Base-by-base conservation (phyloP, 2,329 filamentous ascomycete species). In the Aureobasidium zeae region DNA sequence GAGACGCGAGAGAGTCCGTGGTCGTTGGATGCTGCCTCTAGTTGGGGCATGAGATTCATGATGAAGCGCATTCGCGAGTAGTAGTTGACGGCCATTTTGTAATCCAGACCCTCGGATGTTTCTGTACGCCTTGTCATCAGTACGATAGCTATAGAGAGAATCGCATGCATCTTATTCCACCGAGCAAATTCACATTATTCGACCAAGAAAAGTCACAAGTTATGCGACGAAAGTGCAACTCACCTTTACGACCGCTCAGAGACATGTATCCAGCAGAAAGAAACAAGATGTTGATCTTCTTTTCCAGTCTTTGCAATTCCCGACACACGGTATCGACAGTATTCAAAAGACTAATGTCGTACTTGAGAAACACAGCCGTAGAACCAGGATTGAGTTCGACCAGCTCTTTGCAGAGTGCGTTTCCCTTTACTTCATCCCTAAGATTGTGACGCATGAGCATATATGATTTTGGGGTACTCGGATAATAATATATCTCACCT, bases 31-130 rank as follows among this genome's bases (percentile, higher is more conserved):
- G 74, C 66, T n/a, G 53, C 55, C 9, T 63, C 61, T 2, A 82
- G 63, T 0, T 71, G 64, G 0, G 77, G 76, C 7, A 79, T 68
- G 1, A 82, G 67, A 43, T 77, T 76, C 32, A 66, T 46, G 10
- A 72, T 65, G 52, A 79, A 73, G 28, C 74, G 73, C 49, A 72
- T 67, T 15, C 77, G 76, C 4, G 71, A 66, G 58, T 80, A 79
- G 58, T 72, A 74, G 15, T 65, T 63, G 12, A 80, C 63, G 6
- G 70, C 64, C 17, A 69, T 65, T 22, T 69, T 65, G 20, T 67
- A 63, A 39, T 75, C 67, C 2, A 83, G 62, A 2, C 73, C 74
- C 57, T 83, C 78, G 0, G 60, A 39, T 0, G 75, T 78, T 48
- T 78, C 76, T 73, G 41, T 25, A 21, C 3, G n/a, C n/a, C n/a